phyloP scores from a whole-genome alignment of 2,329 filamentous ascomycete species.

The Falciphora oryzae region DNA sequence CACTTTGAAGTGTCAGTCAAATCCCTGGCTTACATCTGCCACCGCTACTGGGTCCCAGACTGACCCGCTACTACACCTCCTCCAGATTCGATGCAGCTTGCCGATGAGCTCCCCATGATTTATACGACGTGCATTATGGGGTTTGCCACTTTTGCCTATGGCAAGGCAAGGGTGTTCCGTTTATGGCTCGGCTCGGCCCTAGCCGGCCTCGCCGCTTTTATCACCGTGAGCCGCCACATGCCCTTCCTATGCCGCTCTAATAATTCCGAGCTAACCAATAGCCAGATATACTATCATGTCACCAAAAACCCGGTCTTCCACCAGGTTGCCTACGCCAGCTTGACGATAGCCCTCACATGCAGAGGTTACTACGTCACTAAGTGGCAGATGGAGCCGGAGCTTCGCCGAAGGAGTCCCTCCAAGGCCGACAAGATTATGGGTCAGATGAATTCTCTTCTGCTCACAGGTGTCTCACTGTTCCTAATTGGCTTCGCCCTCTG shows the following conservation, averaged over 20 bases:
- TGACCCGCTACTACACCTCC: background rate
- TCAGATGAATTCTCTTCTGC: constrained; percentile 50
- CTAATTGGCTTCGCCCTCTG: constrained; percentile 70
- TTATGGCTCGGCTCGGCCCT: constrained; percentile 51
- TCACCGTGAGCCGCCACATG: constrained; percentile 54
- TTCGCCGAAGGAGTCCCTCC: constrained; percentile 37
- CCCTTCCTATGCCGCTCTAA: background rate
- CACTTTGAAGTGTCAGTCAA: constrained; percentile 46
- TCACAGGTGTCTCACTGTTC: constrained; percentile 54
- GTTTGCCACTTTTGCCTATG: constrained; percentile 68
- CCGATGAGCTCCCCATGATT: constrained; percentile 55
- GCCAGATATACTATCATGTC: constrained; percentile 57
- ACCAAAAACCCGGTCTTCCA: constrained; percentile 80
- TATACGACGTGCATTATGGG: constrained; percentile 53
- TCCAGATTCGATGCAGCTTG: constrained; percentile 53
- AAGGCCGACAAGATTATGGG: constrained; percentile 44
- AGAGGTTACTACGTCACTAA: constrained; percentile 74
- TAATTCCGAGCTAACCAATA: background rate
- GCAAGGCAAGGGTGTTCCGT: constrained; percentile 38
- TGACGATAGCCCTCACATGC: constrained; percentile 65
- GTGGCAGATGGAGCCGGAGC: constrained; percentile 37
- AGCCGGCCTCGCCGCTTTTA: constrained; percentile 53
- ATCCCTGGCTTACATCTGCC: background rate
- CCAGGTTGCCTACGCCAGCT: constrained; percentile 68
- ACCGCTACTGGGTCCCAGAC: background rate